Conservation (phyloP, 2,329 filamentous ascomycete species). For the Aspergillus alliaceus region DNA sequence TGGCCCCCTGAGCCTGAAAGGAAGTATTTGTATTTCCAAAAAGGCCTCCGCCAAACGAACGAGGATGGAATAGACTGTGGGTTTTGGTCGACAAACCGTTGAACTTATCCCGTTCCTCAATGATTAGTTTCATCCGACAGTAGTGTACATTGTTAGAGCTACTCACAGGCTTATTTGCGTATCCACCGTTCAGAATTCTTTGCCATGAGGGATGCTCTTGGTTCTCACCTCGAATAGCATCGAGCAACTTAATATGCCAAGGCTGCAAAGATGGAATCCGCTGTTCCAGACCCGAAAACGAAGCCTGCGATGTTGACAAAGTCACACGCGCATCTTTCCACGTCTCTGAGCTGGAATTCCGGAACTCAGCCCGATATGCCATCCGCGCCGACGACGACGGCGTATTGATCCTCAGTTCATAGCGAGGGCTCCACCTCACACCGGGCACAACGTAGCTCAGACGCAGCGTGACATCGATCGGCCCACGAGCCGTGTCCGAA, state of each 20-base stretch:
- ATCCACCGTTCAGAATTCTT: slow-evolving; percentile 16
- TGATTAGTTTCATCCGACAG: neutral
- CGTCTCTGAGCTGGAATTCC: slow-evolving; percentile 63
- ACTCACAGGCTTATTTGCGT: neutral
- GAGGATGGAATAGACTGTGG: neutral
- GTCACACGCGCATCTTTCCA: slow-evolving; percentile 62
- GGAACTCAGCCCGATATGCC: slow-evolving; percentile 63
- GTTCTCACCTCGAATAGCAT: slow-evolving; percentile 2
- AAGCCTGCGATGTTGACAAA: slow-evolving; percentile 64
- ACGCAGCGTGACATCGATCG: slow-evolving; percentile 37
- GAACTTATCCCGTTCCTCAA: slow-evolving; percentile 2
- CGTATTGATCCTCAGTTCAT: slow-evolving; percentile 63
- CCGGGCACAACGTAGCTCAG: slow-evolving; percentile 61
- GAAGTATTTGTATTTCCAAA: too few relatives aligned
- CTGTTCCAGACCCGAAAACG: slow-evolving; percentile 57
- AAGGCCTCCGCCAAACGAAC: neutral
- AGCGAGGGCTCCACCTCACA: slow-evolving; percentile 61
- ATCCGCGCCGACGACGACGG: slow-evolving; percentile 53
- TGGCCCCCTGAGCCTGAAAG: too few relatives aligned
- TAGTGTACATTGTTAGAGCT: neutral
- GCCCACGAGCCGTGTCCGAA: slow-evolving; percentile 14
- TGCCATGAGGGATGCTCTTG: slow-evolving; percentile 17
- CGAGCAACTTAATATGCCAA: slow-evolving; percentile 57
- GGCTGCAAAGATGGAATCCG: slow-evolving; percentile 55
- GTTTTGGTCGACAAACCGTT: neutral